Percentiles rank a stretch among this genome's conserved stretches.
Conservation (phyloP, 495 filamentous ascomycete genomes). For the Penicillium waksmanii region DNA sequence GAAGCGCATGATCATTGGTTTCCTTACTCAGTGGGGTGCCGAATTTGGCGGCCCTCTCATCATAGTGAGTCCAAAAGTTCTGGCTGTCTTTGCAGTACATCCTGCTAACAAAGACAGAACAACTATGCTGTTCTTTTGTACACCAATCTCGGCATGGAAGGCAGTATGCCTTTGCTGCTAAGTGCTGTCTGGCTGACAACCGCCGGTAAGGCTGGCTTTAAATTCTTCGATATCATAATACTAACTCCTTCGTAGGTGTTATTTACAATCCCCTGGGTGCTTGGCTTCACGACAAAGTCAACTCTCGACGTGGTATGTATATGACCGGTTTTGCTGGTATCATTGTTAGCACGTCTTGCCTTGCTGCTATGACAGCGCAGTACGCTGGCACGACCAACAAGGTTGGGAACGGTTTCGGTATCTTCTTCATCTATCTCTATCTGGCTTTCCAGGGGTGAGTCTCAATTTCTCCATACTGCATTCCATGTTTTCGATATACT, state of each 20-base stretch:
- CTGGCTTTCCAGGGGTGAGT: conserved; percentile 48
- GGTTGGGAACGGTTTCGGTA: conserved; percentile 49
- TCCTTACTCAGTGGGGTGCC: conserved; percentile 44
- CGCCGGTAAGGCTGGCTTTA: conserved; percentile 29
- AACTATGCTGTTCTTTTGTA: conserved; percentile 58
- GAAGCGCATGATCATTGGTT: conserved; percentile 46
- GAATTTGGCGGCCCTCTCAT: conserved; percentile 45
- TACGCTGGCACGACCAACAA: conserved; percentile 48
- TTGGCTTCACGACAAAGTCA: conserved; percentile 49
- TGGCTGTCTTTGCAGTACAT: neutral
- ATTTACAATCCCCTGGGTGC: conserved; percentile 52
- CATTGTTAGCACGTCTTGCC: conserved; percentile 41
- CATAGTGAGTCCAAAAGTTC: conserved; percentile 30
- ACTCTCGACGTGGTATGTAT: conserved; percentile 50
- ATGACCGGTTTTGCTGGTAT: conserved; percentile 47
- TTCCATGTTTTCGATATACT: neutral
- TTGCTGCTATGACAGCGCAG: conserved; percentile 45
- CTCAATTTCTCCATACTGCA: neutral
- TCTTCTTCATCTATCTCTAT: conserved; percentile 54
- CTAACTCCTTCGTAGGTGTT: conserved; percentile 25
- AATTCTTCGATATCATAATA: neutral
- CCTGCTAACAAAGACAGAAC: conserved; percentile 29
- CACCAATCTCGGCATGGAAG: conserved; percentile 46
- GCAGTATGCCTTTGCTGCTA: conserved; percentile 51
- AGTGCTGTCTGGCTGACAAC: conserved; percentile 51